phyloP scores from a whole-genome alignment of 2,329 filamentous ascomycete species.

The Neopestalotiopsis sp. region DNA sequence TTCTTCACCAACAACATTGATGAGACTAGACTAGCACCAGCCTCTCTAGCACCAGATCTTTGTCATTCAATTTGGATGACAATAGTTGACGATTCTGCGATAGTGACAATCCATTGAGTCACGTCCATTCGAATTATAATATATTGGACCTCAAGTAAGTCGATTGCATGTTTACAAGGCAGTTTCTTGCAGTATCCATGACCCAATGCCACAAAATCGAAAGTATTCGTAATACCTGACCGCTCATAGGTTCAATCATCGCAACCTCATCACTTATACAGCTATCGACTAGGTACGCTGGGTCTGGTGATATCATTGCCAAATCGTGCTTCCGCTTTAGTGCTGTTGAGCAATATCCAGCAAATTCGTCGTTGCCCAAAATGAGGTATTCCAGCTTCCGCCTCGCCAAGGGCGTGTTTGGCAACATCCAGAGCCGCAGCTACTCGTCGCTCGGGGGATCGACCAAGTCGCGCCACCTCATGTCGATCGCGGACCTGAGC shows the following conservation, averaged over 20 bases:
- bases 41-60: not conserved
- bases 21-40: conserved; percentile 1
- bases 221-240: conserved; percentile 9
- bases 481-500: conserved; percentile 88
- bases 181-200: not conserved
- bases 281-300: not conserved
- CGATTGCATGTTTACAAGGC: not conserved
- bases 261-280: conserved; percentile 4
- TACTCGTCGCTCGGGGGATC: conserved; percentile 42
- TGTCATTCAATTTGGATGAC: not conserved
- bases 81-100: conserved; percentile 1
- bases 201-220: not conserved
- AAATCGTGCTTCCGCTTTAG: not conserved
- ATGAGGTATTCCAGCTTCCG: conserved; percentile 32
- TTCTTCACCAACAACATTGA: conserved; percentile 6
- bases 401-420: conserved; percentile 24
- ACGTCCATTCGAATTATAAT: not conserved
- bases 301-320: not conserved
- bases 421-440: conserved; percentile 44
- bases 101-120: conserved; percentile 10
- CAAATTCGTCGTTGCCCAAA: conserved; percentile 17
- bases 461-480: conserved; percentile 75
- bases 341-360: not conserved
- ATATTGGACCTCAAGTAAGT: not conserved
- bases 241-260: conserved; percentile 4